phyloP scores from a whole-genome alignment of 2,329 filamentous ascomycete genomes.

The Colletotrichum nymphaeae region DNA sequence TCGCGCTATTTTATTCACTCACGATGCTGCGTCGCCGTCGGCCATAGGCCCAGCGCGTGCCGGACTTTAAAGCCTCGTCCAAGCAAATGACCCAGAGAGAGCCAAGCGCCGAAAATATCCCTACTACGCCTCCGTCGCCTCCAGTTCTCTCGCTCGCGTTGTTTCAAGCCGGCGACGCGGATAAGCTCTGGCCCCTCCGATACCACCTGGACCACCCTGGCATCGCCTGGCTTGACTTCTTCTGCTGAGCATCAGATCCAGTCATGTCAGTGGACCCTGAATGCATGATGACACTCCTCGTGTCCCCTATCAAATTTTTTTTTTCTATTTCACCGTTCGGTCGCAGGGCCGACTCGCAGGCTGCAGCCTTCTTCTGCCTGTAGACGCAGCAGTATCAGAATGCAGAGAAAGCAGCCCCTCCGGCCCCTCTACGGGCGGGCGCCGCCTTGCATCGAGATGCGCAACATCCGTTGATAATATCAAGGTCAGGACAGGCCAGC shows the following conservation, averaged over 20 bases:
- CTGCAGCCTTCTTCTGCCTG: background rate
- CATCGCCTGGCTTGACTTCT: background rate
- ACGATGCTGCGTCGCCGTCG: conserved; percentile 21
- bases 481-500: background rate
- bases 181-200: conserved; percentile 28
- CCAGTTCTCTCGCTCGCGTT: conserved; percentile 17
- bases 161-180: conserved; percentile 35
- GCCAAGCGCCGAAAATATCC: conserved; percentile 33
- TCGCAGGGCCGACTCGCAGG: conserved; percentile 22
- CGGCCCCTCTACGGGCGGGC: conserved; percentile 18
- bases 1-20: conserved; percentile 30
- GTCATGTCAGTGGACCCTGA: conserved; percentile 34
- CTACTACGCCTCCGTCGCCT: conserved; percentile 5
- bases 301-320: conserved; percentile 10
- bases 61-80: conserved; percentile 30
- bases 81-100: background rate
- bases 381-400: background rate
- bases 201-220: conserved; percentile 23
- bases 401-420: conserved; percentile 16
- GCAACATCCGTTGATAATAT: conserved; percentile 15
- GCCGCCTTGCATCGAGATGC: conserved; percentile 22
- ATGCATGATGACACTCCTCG: conserved; percentile 31
- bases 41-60: conserved; percentile 11
- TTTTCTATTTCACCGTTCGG: conserved; percentile 2
- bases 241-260: conserved; percentile 20